phyloP scores from a whole-genome alignment of 2,329 filamentous ascomycete species.

The Trichoderma sp. region DNA sequence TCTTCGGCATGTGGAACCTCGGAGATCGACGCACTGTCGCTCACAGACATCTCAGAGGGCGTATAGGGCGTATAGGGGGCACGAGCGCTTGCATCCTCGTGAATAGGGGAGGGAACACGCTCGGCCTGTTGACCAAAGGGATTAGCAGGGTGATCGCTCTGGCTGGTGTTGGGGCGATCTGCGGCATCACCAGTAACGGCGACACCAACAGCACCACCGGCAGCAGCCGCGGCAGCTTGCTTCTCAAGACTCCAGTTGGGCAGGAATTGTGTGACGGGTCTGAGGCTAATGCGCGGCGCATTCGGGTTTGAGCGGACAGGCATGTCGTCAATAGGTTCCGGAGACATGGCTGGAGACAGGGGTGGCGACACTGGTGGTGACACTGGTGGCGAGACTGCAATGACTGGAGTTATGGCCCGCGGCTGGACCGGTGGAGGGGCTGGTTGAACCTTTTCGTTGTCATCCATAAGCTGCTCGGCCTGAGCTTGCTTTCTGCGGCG shows the following conservation, averaged over 20 bases:
- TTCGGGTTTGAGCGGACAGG: constrained; percentile 39
- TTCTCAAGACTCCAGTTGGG: constrained; percentile 60
- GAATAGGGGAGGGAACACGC: constrained; percentile 47
- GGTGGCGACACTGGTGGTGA: neutral
- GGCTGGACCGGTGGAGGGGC: constrained; percentile 14
- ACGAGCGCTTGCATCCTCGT: constrained; percentile 37
- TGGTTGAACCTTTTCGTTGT: constrained; percentile 65
- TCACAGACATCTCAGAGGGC: constrained; percentile 30
- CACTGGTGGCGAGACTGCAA: constrained; percentile 2
- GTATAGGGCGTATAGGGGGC: constrained; percentile 20
- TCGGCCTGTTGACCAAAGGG: constrained; percentile 70
- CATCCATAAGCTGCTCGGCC: constrained; percentile 46
- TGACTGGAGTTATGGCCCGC: constrained; percentile 30
- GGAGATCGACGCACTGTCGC: neutral
- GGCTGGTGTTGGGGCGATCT: constrained; percentile 51
- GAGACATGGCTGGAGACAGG: constrained; percentile 28
- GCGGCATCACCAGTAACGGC: constrained; percentile 42
- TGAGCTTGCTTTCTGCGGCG: constrained; percentile 67
- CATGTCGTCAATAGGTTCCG: constrained; percentile 28
- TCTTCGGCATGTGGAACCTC: constrained; percentile 2
- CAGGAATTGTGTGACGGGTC: constrained; percentile 81
- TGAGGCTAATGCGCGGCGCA: constrained; percentile 81
- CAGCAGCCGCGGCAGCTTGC: constrained; percentile 46
- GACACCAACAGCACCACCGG: constrained; percentile 33
- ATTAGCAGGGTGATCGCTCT: constrained; percentile 60